A percentile compares a stretch with the other conserved stretches of the same genome.
phyloP scores from a whole-genome alignment of 495 filamentous ascomycete species.

The Cryomyces minteri region DNA sequence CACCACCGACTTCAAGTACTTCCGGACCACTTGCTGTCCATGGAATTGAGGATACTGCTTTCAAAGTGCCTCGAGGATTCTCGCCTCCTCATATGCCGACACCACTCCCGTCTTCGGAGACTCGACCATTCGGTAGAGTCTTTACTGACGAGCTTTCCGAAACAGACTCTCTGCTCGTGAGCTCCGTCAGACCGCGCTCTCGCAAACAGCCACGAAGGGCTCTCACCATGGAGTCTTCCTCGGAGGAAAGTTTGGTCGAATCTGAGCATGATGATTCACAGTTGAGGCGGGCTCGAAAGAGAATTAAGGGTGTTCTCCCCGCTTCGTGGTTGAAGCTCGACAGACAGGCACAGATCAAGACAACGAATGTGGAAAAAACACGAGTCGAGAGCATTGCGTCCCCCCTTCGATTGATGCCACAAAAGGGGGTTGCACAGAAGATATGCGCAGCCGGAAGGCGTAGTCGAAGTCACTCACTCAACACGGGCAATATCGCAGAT shows the following conservation, averaged over 20 bases:
- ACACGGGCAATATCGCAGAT: not conserved
- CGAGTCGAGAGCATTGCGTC: slow-evolving; percentile 3
- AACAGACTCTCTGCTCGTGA: not conserved
- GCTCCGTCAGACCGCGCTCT: not conserved
- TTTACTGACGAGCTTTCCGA: not conserved
- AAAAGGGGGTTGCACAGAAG: slow-evolving; percentile 31
- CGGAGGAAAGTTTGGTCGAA: slow-evolving; percentile 1
- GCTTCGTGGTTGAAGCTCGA: slow-evolving; percentile 81
- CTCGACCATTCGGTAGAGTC: not conserved
- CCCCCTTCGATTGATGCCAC: slow-evolving; percentile 12
- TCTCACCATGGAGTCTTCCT: slow-evolving; percentile 1
- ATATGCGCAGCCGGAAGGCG: not conserved
- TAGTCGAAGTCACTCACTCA: too few species aligned
- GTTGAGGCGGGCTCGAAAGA: slow-evolving; percentile 27
- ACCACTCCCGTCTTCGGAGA: slow-evolving; percentile 6
- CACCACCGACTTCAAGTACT: slow-evolving; percentile 21
- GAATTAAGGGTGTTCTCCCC: slow-evolving; percentile 70
- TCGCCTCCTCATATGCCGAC: slow-evolving; percentile 12
- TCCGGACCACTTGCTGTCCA: slow-evolving; percentile 1
- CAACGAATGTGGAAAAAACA: slow-evolving; percentile 21
- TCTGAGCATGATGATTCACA: slow-evolving; percentile 10
- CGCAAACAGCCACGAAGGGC: not conserved
- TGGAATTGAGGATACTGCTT: not conserved
- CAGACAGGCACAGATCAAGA: slow-evolving; percentile 21
- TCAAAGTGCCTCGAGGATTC: slow-evolving; percentile 12